A percentile compares a stretch with the other conserved stretches of the same genome.
phyloP scores from a whole-genome alignment of 805 yeast species.

The Metschnikowia gelsemii region DNA sequence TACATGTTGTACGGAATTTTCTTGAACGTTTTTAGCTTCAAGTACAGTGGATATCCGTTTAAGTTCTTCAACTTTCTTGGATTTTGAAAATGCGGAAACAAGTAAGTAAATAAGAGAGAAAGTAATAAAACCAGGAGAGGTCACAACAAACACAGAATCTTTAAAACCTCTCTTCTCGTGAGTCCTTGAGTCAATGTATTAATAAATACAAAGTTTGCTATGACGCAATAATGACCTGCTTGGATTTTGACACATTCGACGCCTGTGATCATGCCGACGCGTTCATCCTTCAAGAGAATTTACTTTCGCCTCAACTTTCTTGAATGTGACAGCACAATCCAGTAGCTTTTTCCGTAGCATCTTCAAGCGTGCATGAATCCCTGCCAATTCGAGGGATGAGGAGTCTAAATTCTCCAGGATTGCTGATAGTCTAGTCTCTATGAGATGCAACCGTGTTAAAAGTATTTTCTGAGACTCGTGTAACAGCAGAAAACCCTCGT shows the following conservation, averaged over 20 bases:
- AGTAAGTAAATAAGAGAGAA: not conserved
- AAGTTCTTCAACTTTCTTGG: constrained; percentile 39
- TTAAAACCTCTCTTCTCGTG: no score
- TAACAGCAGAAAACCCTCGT: constrained; percentile 50
- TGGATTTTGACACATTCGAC: not conserved
- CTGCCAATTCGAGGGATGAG: constrained; percentile 23
- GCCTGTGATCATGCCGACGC: not conserved
- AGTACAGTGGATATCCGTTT: constrained; percentile 78
- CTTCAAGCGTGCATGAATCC: constrained; percentile 25
- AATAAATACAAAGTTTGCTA: no score
- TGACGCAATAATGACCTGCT: no score
- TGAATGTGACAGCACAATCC: constrained; percentile 29
- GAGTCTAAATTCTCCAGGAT: constrained; percentile 25
- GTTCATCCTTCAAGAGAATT: constrained; percentile 1
- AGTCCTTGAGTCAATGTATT: no score
- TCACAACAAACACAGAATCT: not conserved
- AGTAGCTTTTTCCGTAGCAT: constrained; percentile 34
- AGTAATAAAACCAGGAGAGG: not conserved
- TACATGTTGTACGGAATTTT: constrained; percentile 62
- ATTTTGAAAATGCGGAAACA: not conserved
- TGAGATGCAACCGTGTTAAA: constrained; percentile 45
- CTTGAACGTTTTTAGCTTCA: constrained; percentile 63
- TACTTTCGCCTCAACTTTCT: constrained; percentile 38
- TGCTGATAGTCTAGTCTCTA: constrained; percentile 34
- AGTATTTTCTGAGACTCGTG: constrained; percentile 58